phyloP scores from a whole-genome alignment of 2,329 filamentous ascomycete genomes.

The Botrytis deweyae region DNA sequence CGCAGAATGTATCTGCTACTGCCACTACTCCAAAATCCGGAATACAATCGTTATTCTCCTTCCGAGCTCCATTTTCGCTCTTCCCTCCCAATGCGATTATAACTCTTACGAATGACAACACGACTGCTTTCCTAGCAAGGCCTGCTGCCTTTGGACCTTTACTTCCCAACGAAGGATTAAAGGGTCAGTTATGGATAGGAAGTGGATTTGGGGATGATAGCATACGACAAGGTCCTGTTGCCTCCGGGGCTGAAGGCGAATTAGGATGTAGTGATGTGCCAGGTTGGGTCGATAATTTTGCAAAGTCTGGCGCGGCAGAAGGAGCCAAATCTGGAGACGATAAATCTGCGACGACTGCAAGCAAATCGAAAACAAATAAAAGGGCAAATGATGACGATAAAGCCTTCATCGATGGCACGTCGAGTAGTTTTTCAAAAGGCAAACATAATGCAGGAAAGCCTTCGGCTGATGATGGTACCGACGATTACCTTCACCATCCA shows the following conservation, averaged over 20 bases:
- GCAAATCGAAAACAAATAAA: conserved; percentile 46
- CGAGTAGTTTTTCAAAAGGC: conserved; percentile 27
- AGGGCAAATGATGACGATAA: conserved; percentile 38
- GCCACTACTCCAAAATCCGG: conserved; percentile 40
- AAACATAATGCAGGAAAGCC: conserved; percentile 34
- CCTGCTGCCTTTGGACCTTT: conserved; percentile 90
- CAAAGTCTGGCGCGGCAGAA: conserved; percentile 41
- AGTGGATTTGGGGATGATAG: conserved; percentile 85
- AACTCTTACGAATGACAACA: conserved; percentile 95
- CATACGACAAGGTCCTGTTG: conserved; percentile 55
- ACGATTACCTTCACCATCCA: conserved; percentile 73
- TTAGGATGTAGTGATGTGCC: conserved; percentile 93
- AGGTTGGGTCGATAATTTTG: conserved; percentile 70
- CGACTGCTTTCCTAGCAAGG: conserved; percentile 90
- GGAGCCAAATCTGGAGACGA: conserved; percentile 30
- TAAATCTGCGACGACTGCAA: conserved; percentile 36
- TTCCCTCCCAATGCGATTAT: conserved; percentile 96
- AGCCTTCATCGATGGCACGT: conserved; percentile 29
- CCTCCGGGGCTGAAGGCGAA: conserved; percentile 68
- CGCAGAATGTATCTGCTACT: conserved; percentile 28
- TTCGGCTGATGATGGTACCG: conserved; percentile 69
- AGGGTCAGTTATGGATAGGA: conserved; percentile 89
- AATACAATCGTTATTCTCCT: conserved; percentile 63
- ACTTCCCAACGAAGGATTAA: conserved; percentile 73
- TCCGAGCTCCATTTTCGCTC: conserved; percentile 75